Conservation (phyloP, 148 eudicot genomes). For the Cornus florida region DNA sequence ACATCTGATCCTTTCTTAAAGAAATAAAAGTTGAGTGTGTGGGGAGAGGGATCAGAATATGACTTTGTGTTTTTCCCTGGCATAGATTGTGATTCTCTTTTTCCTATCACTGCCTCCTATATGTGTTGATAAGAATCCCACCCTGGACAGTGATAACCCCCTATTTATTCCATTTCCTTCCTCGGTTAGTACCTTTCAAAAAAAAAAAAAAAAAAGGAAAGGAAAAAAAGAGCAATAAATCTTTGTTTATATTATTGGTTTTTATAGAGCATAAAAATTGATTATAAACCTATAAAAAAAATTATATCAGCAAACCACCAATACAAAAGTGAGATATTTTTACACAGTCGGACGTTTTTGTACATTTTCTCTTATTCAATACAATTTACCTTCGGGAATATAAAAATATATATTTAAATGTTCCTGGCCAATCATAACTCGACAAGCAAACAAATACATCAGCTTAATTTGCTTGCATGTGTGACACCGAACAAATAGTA, state of each 20-base stretch:
- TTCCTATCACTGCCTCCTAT: constrained; percentile 33
- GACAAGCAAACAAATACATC: too few species aligned
- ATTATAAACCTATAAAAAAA: not conserved
- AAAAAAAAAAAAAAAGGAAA: too few species aligned
- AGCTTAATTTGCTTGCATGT: too few species aligned
- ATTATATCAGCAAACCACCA: not conserved
- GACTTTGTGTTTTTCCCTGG: constrained; percentile 39
- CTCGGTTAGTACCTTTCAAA: too few species aligned
- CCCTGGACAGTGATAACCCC: constrained; percentile 20
- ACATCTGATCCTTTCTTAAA: constrained; percentile 47
- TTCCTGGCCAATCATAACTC: too few species aligned
- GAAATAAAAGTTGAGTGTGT: constrained; percentile 22
- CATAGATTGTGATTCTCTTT: constrained; percentile 36
- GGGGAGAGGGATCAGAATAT: constrained; percentile 53
- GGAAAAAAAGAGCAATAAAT: not conserved
- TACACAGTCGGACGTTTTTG: too few species aligned
- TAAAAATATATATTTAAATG: too few species aligned
- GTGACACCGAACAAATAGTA: too few species aligned
- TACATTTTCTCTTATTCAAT: too few species aligned
- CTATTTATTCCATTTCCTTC: too few species aligned
- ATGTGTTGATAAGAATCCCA: constrained; percentile 42
- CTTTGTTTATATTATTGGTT: not conserved
- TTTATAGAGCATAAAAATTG: not conserved
- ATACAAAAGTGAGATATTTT: too few species aligned
- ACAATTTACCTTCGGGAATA: too few species aligned